Base-by-base conservation (phyloP, 345 rosid species). In the Pistacia vera region DNA sequence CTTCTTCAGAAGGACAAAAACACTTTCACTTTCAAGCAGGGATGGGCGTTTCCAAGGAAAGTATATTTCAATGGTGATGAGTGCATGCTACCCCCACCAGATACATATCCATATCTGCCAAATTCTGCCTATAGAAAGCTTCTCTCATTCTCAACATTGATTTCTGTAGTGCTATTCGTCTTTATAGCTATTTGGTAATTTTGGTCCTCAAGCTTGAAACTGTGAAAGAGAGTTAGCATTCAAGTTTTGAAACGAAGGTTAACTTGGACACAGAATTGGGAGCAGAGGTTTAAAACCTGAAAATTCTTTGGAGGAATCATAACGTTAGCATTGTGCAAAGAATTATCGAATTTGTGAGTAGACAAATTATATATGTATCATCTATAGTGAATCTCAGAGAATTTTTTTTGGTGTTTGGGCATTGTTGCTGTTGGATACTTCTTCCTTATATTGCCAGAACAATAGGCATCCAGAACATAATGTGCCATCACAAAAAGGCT, bases 11-110 rank as follows among this genome's bases (percentile, higher is more conserved):
- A 93, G 84, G 92, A 95, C 78, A 63, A 81, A 82, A 85, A 87
- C 83, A 90, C 92, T 18, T 93, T 95, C 78, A 90, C 93, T 66
- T 87, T 95, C 79, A 89, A 89, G 79, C 91, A 93, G 51, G 99
- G 99, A 58, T 93, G 99, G 97, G 97, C 97, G 1, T 93, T 95
- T 79, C 98, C 99, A 0, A 75, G 93, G 73, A 90, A 88, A 82
- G 97, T 93, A 5, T 95, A 95, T 82, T 91, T 95, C 84, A 92
- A 93, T 76, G 99, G 99, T 0, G 97, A 95, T 51, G 97, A 92
- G 65, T 93, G 99, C 82, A 86, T 90, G 91, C 81, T 93, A 16
- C 98, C 98, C 10, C 87, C 93, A 36, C 99, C 99, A 16, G 99
- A 92, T 65, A 59, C 91, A 16, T 95, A 92, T 84, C 97, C 98